phyloP scores from a whole-genome alignment of 768 basidiomycete genomes.

The Hygrophoropsis aurantiaca region DNA sequence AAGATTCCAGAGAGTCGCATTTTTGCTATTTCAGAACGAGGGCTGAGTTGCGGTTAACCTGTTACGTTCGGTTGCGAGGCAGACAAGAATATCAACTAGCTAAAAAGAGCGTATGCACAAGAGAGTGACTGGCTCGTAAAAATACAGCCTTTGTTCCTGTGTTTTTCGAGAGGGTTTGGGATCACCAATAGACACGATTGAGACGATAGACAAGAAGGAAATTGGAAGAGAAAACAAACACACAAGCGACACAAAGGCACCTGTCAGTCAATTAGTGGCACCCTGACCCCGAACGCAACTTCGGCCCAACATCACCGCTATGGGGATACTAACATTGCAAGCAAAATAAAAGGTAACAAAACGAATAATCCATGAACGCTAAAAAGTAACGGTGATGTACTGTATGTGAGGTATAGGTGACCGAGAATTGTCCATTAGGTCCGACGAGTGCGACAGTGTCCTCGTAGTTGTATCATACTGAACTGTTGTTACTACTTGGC shows the following conservation, averaged over 20 bases:
- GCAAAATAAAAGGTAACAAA: constrained; percentile 2
- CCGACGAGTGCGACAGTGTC: constrained; percentile 12
- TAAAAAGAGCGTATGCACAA: constrained; percentile 21
- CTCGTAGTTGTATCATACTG: constrained; percentile 12
- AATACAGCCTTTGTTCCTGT: constrained; percentile 11
- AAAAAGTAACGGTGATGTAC: constrained; percentile 8
- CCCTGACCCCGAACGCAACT: constrained; percentile 6
- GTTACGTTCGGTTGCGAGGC: constrained; percentile 3
- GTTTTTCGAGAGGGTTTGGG: background rate
- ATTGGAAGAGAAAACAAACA: background rate
- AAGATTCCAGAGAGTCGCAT: constrained; percentile 26
- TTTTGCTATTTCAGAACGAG: constrained; percentile 1
- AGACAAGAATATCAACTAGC: constrained; percentile 4
- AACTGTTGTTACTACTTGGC: constrained; percentile 14
- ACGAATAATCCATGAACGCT: constrained; percentile 1
- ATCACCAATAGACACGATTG: too few relatives aligned
- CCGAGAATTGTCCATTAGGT: constrained; percentile 19
- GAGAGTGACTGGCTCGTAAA: constrained; percentile 14
- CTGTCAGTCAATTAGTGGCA: constrained; percentile 3
- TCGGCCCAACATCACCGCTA: background rate
- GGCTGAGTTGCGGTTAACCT: too few relatives aligned
- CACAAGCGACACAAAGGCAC: background rate
- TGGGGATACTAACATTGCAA: background rate
- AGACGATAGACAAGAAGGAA: background rate
- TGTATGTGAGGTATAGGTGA: constrained; percentile 27